Evolutionary conservation across 768 basidiomycete genomes (phyloP).

Genomic region (Boletellus ananas): DNA sequence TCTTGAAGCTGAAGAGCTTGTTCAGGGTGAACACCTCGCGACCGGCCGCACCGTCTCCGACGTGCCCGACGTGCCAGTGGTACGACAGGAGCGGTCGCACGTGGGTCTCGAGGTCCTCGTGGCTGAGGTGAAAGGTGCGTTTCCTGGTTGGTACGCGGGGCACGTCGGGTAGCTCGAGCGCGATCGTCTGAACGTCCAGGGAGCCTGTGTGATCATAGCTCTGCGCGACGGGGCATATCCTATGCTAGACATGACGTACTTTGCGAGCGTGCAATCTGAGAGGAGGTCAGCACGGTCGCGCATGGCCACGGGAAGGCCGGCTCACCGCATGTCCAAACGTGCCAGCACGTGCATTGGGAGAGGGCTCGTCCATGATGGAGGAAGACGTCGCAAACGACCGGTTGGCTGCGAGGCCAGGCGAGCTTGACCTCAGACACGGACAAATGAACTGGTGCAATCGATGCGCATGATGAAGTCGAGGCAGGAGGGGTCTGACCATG

Average conservation of each 20-base stretch:
- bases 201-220: slow-evolving; percentile 12
- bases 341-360: not conserved
- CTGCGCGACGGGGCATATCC: not conserved
- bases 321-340: slow-evolving; percentile 22
- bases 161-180: slow-evolving; percentile 20
- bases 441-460: not conserved
- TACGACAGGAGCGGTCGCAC: slow-evolving; percentile 36
- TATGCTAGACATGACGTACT: slow-evolving; percentile 7
- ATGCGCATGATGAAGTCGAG: not conserved
- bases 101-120: slow-evolving; percentile 31
- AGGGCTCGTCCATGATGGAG: slow-evolving; percentile 2
- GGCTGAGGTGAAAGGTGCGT: slow-evolving; percentile 34
- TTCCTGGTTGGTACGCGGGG: slow-evolving; percentile 27
- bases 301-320: not conserved
- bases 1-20: slow-evolving; percentile 28
- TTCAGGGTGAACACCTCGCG: slow-evolving; percentile 21
- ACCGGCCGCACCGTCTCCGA: slow-evolving; percentile 6
- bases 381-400: slow-evolving; percentile 2
- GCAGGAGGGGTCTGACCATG: not conserved
- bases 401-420: not conserved
- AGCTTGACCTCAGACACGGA: not conserved
- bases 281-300: not conserved
- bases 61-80: slow-evolving; percentile 25
- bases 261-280: slow-evolving; percentile 22
- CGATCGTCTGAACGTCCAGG: slow-evolving; percentile 12